Evolutionary conservation across 108 stramenopile genomes (phyloP), one percentile per base, ranked within the genome.

Genomic region (Seminavis robusta): DNA sequence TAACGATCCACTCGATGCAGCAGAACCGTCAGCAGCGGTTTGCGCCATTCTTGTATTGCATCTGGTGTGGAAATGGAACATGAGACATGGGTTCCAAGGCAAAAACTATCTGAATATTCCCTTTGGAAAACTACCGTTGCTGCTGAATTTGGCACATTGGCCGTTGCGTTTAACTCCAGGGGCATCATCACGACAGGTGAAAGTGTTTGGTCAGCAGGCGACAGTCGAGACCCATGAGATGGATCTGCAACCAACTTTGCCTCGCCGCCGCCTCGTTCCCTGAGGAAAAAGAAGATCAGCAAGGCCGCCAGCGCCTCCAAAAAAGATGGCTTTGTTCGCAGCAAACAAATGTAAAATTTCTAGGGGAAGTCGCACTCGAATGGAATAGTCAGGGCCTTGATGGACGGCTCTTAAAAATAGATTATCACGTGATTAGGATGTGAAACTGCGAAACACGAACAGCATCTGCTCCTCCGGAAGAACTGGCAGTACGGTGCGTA

Each of bases 251-350:
- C 47, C 5, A 3, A 48, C 4, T 10, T 23, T 3, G n/a, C n/a
- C n/a, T n/a, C n/a, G n/a, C n/a, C n/a, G n/a, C n/a, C n/a, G n/a
- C n/a, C n/a, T n/a, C n/a, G n/a, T n/a, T n/a, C n/a, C n/a, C 4
- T 8, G 32, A 7, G 5, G 6, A 32, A 29, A 30, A 59, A 56
- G n/a, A 49, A 41, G 27, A 65, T 56, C 13, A 65, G 49, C 23
- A 48, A 48, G 28, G 24, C 32, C 6, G 23, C 23, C 11, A 37
- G 37, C 1, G 17, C 7, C 15, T 23, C 25, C 36, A 67, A 67
- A 34, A 67, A 67, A 45, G 66, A 67, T 45, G 66, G 66, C 21
- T 67, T 59, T 51, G 66, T 58, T 25, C 40, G 66, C 31, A 58
- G 66, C 15, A 67, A n/a, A n/a, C n/a, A n/a, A n/a, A n/a, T n/a